Evolutionary conservation across 306 rosid genomes (phyloP), one percentile per base, ranked within the genome.

Genomic region (Dalbergia oliveri): DNA sequence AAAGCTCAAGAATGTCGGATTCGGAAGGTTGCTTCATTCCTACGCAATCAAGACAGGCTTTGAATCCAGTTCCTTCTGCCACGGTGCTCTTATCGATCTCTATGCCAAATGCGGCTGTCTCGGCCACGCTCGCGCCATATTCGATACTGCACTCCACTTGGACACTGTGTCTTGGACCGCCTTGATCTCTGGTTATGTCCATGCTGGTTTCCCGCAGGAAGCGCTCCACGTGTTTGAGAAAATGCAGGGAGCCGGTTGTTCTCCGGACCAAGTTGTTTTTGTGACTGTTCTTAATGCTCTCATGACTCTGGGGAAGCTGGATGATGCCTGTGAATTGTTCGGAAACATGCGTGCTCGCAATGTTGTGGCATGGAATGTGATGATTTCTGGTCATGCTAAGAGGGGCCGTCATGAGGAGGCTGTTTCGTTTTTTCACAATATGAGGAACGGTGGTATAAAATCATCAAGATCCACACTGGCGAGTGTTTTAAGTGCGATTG

Each of bases 321-420:
- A 73, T 41, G 81, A 86, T 16, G 94, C 94, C 0, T 26, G 89
- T 11, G 81, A 79, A 0, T 79, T 92, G 85, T 94, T 94, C 69
- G 21, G 64, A 37, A 87, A 81, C 84, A 87, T 87, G 67, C 83
- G 79, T 43, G 56, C 60, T 65, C 81, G 85, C 33, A 88, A 90
- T 88, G 89, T 88, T 79, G 94, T 94, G 68, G 98, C 92, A 4
- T 93, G 95, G 95, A 93, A 93, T 76, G 88, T 88, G 74, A 93
- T 93, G 93, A 93, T 93, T 84, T 92, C 97, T 33, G 94, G 90
- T 85, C 93, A 89, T 90, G 90, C 89, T 33, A 82, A 88, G 86
- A 90, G 75, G 66, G 97, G 91, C 35, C 77, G 5, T 64, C 81
- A 81, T 45, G 54, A 23, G 34, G 83, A 88, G 54, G 97, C 94